Base-by-base conservation (phyloP, 2,329 filamentous ascomycete species). In the Talaromyces sp. region DNA sequence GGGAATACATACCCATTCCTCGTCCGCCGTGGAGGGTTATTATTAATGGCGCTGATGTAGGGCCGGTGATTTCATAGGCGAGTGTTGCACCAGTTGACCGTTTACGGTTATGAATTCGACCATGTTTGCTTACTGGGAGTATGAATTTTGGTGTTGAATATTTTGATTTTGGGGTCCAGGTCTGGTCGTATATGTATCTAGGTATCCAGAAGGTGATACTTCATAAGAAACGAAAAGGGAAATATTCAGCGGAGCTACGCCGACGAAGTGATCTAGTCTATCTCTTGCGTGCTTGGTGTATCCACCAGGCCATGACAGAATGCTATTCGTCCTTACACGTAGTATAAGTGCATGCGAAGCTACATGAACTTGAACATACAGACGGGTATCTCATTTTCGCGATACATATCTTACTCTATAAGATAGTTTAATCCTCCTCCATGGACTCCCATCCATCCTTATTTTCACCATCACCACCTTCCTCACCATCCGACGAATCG, bases 401-500 rank as follows among this genome's bases (percentile, higher is more conserved):
- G 51, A 56, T 25, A 36, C 31, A 56, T 56, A 38, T n/a, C n/a
- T n/a, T 25, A 3, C 15, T 17, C 15, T 22, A 15, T 11, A 6
- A 11, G 1, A n/a, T 10, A 11, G 10, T 19, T 11, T 61, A 81
- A 71, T 83, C 84, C 70, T 84, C 83, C 66, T 84, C 82, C 82
- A 84, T 84, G 51, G 81, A 83, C 72, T 85, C 83, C 83, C 83
- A 85, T 17, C 81, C 82, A 73, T 84, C 76, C 69, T 73, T 75
- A 6, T 73, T 78, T 13, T 77, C 83, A 27, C 81, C 82, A 67
- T 81, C 83, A 51, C 82, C 84, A 31, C 80, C 85, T 43, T 80
- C 85, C 15, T 83, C 85, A 61, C 85, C 87, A 49, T 89, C 88
- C 56, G 85, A 86, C 68, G 90, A 89, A 69, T 88, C 90, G 68